Conservation (phyloP, 345 rosid species). For the Melaleuca quinquenervia region DNA sequence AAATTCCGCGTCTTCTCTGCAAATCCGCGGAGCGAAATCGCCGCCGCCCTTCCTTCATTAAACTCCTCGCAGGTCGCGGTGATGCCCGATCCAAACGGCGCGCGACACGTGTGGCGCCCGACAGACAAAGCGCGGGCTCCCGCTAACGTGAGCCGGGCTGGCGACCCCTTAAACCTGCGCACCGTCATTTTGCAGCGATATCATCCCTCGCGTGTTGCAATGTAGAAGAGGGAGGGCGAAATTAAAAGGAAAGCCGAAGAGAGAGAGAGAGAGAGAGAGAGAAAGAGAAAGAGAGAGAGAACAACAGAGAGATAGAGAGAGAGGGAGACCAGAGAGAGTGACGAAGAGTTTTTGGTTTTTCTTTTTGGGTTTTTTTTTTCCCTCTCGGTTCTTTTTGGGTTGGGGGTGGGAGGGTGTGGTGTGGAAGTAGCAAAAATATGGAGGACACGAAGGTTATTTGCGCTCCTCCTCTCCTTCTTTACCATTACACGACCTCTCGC, state of each 20-base stretch:
- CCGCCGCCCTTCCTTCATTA: neutral
- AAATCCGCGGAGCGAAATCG: neutral
- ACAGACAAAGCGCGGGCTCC: neutral
- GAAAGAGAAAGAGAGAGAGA: neutral
- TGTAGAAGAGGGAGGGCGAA: neutral
- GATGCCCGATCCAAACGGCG: neutral
- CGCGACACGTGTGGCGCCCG: neutral
- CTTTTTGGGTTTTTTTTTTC: neutral
- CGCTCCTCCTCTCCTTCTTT: conserved; percentile 5
- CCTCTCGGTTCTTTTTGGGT: neutral
- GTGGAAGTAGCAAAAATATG: conserved; percentile 81
- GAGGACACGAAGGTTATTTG: conserved; percentile 43
- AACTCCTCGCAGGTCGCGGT: neutral
- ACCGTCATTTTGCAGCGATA: neutral
- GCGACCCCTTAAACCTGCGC: conserved; percentile 22
- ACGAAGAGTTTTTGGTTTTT: neutral
- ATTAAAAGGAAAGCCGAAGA: conserved; percentile 3
- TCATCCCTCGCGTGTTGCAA: neutral
- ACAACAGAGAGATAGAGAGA: neutral
- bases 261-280: neutral
- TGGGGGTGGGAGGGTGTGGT: conserved; percentile 4
- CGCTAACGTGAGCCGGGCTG: neutral
- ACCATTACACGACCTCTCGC: conserved; percentile 22
- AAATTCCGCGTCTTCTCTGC: neutral
- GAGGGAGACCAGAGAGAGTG: neutral